A percentile compares a stretch with the other conserved stretches of the same genome.
These are phyloP conservation scores for Mortierella sp. DNA, from an alignment of 371 early-diverging fungal species.

Conservation along the genomic window DNA sequence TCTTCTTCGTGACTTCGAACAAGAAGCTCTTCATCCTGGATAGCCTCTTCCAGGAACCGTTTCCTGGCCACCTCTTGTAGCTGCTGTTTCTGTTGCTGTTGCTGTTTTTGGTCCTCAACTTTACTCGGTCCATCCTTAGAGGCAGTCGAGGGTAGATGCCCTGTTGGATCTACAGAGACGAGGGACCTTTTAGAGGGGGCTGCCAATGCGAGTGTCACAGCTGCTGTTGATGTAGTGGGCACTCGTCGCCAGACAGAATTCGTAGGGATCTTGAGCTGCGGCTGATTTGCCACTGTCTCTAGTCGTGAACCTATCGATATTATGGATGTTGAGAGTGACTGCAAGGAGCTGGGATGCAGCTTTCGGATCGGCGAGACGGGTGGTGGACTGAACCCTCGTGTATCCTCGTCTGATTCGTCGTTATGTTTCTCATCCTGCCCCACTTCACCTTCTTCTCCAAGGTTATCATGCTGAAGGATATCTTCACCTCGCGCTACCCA, in stretches of 20 bases:
- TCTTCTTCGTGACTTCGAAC: conserved; percentile 15
- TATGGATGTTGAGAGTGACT: neutral
- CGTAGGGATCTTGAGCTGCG: neutral
- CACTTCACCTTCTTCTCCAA: neutral
- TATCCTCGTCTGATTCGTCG: conserved; percentile 25
- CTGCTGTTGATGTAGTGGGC: neutral
- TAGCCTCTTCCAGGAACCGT: conserved; percentile 20
- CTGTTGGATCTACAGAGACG: neutral
- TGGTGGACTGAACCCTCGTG: conserved; percentile 37
- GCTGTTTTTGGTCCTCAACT: neutral
- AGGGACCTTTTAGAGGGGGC: neutral
- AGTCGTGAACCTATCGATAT: neutral
- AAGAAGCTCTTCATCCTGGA: conserved; percentile 10
- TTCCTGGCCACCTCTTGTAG: conserved; percentile 3
- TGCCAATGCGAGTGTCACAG: neutral
- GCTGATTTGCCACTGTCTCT: neutral
- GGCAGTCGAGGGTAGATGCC: neutral
- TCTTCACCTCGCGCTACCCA: neutral
- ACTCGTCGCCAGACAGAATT: neutral
- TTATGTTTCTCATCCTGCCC: neutral
- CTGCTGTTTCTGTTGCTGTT: neutral
- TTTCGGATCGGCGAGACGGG: conserved; percentile 40
- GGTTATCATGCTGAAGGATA: neutral
- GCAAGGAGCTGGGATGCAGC: neutral
- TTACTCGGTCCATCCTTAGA: neutral